These are phyloP conservation scores for Trichosporon sp. DNA, from an alignment of 1,284 basidiomycete species.

Conservation along the genomic window DNA sequence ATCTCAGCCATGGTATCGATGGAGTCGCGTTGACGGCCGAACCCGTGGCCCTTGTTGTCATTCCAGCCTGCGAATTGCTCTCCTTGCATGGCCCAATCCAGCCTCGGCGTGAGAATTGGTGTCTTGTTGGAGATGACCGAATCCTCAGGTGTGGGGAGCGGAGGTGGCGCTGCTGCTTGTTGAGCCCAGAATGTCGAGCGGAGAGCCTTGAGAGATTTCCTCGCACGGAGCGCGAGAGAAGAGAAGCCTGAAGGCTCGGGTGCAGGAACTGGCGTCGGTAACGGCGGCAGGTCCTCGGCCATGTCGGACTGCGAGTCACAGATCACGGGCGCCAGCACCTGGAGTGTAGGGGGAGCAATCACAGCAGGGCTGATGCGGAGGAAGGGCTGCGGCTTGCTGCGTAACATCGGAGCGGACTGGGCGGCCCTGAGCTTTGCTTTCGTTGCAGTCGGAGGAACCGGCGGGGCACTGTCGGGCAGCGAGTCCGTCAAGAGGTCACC, in stretches of 20 bases:
- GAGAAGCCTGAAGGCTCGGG: conserved; percentile 26
- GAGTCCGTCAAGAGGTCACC: neutral
- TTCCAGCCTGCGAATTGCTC: conserved; percentile 50
- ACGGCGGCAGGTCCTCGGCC: conserved; percentile 52
- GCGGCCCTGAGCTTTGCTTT: conserved; percentile 23
- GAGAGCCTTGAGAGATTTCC: conserved; percentile 45
- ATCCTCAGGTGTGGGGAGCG: neutral
- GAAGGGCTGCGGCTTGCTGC: conserved; percentile 22
- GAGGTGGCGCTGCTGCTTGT: neutral
- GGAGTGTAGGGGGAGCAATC: conserved; percentile 45
- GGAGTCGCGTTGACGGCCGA: conserved; percentile 21
- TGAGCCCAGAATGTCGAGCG: conserved; percentile 36
- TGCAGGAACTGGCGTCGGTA: conserved; percentile 34
- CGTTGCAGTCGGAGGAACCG: neutral
- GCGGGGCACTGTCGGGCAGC: neutral
- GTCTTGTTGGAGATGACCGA: conserved; percentile 19
- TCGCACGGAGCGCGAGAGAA: conserved; percentile 37
- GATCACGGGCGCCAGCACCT: conserved; percentile 40
- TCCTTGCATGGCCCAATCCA: conserved; percentile 48
- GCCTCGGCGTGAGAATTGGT: conserved; percentile 41
- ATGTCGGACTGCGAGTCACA: conserved; percentile 52
- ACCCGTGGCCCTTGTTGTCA: conserved; percentile 19
- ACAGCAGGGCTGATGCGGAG: conserved; percentile 37
- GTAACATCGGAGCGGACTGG: conserved; percentile 27
- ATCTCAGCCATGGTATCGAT: conserved; percentile 29